phyloP scores from a whole-genome alignment of 2,329 filamentous ascomycete species.

The Penicillium sp. region DNA sequence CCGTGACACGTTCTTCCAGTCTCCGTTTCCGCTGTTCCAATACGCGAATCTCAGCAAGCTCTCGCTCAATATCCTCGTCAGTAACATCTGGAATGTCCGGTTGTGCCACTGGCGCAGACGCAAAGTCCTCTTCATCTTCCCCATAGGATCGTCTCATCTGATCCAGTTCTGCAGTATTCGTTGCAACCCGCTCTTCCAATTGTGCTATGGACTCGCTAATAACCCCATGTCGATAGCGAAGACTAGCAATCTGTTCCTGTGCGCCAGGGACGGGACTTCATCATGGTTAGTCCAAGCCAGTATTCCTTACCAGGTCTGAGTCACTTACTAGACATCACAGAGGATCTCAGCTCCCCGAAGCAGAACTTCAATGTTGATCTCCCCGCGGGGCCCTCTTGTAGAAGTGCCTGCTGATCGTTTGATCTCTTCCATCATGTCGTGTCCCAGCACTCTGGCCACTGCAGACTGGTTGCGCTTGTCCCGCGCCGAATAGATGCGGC shows the following conservation, averaged over 20 bases:
- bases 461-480: slow-evolving; percentile 69
- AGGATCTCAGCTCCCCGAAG: slow-evolving; percentile 85
- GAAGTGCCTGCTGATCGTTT: slow-evolving; percentile 57
- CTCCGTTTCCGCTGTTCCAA: slow-evolving; percentile 61
- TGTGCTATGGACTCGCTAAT: slow-evolving; percentile 70
- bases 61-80: slow-evolving; percentile 44
- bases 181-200: slow-evolving; percentile 74
- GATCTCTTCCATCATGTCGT: slow-evolving; percentile 79
- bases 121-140: slow-evolving; percentile 55
- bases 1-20: slow-evolving; percentile 61
- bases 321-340: slow-evolving; percentile 72
- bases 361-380: slow-evolving; percentile 81
- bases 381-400: slow-evolving; percentile 54
- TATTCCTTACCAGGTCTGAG: neutral
- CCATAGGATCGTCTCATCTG: slow-evolving; percentile 61
- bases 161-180: slow-evolving; percentile 70
- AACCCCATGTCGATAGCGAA: slow-evolving; percentile 68
- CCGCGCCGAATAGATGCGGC: slow-evolving; percentile 48
- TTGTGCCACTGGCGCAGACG: slow-evolving; percentile 38
- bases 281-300: slow-evolving; percentile 14
- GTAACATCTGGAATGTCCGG: slow-evolving; percentile 31
- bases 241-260: slow-evolving; percentile 66
- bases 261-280: slow-evolving; percentile 69
- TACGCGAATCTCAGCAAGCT: slow-evolving; percentile 55
- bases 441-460: slow-evolving; percentile 83